Conservation (phyloP, 1,284 basidiomycete species). For the Trichosporon ovoides region DNA sequence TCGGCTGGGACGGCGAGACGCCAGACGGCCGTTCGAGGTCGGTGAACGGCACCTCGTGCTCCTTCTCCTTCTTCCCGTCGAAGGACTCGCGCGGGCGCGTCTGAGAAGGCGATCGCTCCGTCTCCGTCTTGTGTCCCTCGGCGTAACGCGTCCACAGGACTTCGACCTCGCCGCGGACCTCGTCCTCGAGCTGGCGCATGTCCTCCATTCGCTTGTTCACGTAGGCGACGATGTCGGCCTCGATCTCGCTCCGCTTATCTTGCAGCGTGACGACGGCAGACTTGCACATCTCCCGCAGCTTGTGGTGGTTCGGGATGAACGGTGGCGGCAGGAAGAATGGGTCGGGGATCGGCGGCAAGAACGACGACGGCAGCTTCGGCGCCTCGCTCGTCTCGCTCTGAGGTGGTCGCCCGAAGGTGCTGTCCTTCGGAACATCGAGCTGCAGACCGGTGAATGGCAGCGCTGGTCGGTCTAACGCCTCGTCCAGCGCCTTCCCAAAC, state of each 20-base stretch:
- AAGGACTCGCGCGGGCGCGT: not conserved
- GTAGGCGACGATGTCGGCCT: conserved; percentile 38
- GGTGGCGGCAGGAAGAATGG: conserved; percentile 50
- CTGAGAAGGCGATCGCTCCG: not conserved
- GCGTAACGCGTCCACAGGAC: conserved; percentile 41
- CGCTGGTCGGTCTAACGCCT: conserved; percentile 5
- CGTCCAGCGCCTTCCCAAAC: conserved; percentile 27
- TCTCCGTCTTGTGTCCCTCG: conserved; percentile 22
- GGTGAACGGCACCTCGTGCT: conserved; percentile 6
- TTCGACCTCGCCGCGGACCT: conserved; percentile 45
- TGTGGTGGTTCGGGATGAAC: conserved; percentile 49
- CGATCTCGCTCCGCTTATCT: conserved; percentile 27
- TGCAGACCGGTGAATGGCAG: conserved; percentile 28
- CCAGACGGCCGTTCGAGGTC: conserved; percentile 9
- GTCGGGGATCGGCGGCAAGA: conserved; percentile 37
- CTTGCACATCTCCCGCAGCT: conserved; percentile 43
- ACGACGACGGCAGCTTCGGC: not conserved
- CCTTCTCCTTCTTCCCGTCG: conserved; percentile 2
- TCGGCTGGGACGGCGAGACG: conserved; percentile 1
- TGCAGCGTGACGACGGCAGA: conserved; percentile 32
- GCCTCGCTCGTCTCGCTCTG: conserved; percentile 20
- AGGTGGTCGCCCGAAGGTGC: conserved; percentile 20
- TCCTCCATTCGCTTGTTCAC: conserved; percentile 32
- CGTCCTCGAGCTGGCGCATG: conserved; percentile 37
- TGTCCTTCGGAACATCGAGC: conserved; percentile 16